A percentile compares a stretch with the other conserved stretches of the same genome.
Evolutionary conservation across 208 protist genomes (phyloP).

Genomic region (Perkinsela sp.): DNA sequence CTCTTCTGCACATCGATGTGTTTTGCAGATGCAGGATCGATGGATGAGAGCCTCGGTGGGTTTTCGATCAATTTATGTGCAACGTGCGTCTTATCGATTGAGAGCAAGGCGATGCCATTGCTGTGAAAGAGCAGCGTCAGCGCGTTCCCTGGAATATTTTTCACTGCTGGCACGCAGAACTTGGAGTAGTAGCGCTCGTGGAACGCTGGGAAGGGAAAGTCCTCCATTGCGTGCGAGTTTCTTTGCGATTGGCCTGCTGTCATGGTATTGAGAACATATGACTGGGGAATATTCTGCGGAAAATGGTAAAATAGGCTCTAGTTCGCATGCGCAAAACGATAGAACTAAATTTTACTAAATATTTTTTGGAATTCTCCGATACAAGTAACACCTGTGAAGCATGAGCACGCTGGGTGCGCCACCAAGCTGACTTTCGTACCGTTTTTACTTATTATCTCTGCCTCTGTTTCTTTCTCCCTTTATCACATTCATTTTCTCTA

Average conservation of each 20-base stretch:
- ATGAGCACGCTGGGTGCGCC: neutral
- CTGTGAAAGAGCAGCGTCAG: neutral
- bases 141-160: neutral
- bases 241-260: neutral
- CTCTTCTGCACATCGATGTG: neutral
- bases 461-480: too few relatives aligned
- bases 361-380: neutral
- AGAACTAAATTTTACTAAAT: neutral
- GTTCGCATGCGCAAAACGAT: neutral
- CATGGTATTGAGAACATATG: neutral
- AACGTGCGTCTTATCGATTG: neutral
- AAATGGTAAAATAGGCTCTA: neutral
- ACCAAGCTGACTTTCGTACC: neutral
- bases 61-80: neutral
- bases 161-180: neutral
- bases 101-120: neutral
- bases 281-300: neutral
- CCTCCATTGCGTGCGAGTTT: neutral
- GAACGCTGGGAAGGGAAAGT: neutral
- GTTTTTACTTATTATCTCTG: too few relatives aligned
- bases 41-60: neutral
- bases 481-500: too few relatives aligned
- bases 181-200: neutral
- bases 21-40: neutral
- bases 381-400: neutral